These are phyloP conservation scores for Dactylellina leptospora DNA, from an alignment of 2,329 filamentous ascomycete genomes.

Conservation along the genomic window DNA sequence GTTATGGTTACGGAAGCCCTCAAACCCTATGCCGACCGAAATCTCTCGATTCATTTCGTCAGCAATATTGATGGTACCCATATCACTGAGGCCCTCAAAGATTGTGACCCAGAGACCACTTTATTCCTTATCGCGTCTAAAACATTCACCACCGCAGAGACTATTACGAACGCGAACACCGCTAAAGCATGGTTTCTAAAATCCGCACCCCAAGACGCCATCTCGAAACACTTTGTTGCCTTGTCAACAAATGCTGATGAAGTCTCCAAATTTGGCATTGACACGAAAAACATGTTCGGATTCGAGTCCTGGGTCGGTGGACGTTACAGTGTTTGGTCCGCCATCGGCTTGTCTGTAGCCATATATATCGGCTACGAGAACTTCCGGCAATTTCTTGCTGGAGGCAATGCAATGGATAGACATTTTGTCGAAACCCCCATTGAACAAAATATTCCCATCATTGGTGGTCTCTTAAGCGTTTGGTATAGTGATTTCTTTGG, in stretches of 20 bases:
- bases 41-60: constrained; percentile 93
- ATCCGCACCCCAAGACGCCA: constrained; percentile 74
- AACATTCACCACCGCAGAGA: constrained; percentile 99
- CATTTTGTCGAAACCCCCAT: constrained; percentile 93
- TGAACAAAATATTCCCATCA: constrained; percentile 90
- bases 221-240: constrained; percentile 98
- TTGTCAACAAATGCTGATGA: constrained; percentile 94
- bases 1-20: constrained; percentile 99
- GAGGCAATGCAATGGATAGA: constrained; percentile 97
- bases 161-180: constrained; percentile 93
- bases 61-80: constrained; percentile 99
- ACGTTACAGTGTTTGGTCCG: constrained; percentile 98
- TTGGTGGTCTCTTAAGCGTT: constrained; percentile 91
- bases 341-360: constrained; percentile 92
- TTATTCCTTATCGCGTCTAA: constrained; percentile 98
- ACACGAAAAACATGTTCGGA: constrained; percentile 99
- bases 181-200: constrained; percentile 97
- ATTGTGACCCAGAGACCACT: constrained; percentile 95
- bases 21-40: constrained; percentile 88
- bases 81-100: constrained; percentile 88
- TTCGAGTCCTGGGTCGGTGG: constrained; percentile 99
- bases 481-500: constrained; percentile 99
- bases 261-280: constrained; percentile 98
- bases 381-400: constrained; percentile 94
- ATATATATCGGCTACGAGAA: constrained; percentile 97